Evolutionary conservation across 805 yeast genomes (phyloP), one percentile per base, ranked within the genome.

Genomic region (Candida manassasensis): DNA sequence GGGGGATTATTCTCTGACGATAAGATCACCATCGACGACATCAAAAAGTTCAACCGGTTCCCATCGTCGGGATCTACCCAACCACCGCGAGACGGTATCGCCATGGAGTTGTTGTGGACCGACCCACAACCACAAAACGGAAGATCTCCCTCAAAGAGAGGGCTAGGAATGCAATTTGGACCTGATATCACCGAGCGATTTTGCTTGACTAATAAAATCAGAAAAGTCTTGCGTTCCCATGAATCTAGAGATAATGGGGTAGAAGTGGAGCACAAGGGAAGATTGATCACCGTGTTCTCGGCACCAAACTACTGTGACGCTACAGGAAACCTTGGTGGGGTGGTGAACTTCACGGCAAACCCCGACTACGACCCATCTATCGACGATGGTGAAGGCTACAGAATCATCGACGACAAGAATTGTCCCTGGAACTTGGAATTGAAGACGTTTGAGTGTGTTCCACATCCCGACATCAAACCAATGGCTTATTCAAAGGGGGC

Each of bases 241-340:
- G 98, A 93, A 61, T 96, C 90, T 6, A 73, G 97, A 54, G 82
- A 84, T 84, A 81, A 73, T 4, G 99, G 99, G 32, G 87, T 82
- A 40, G 87, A 86, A 45, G 70, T 71, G 30, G 97, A 90, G 54
- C 99, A 93, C 52, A 72, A 83, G 39, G 95, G 94, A 9, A 72
- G 79, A 45, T 73, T 93, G 34, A 77, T 88, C 35, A 93, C 99
- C 0, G 95, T 93, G n/a, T 93, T 93, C 59, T 81, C 94, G 59
- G 99, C 99, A 0, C 99, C 99, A 22, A 90, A 93, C 58, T 90
- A 90, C 60, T 90, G 97, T 65, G 99, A 93, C 56, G 67, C 81
- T 11, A 88, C 86, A 37, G 95, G 95, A 10, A 93, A 93, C 59
- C 59, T 77, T 45, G 99, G 97, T 35, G 97, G 94, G 7, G 83